Conservation (phyloP, 202 grass and related monocot genomes). For the Setaria viridis region DNA sequence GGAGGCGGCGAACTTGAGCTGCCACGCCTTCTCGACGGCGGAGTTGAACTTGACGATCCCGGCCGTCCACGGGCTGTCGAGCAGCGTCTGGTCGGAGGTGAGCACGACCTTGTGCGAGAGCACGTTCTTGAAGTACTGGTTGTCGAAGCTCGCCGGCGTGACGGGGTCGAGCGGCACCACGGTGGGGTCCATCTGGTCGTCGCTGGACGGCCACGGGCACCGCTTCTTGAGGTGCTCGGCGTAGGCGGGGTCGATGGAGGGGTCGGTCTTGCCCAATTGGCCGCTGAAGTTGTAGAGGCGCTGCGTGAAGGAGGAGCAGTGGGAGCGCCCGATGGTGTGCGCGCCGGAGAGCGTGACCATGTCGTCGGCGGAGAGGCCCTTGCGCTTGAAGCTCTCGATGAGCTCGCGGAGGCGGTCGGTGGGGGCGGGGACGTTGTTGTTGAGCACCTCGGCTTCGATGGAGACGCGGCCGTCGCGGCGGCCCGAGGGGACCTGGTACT, state of each 20-base stretch:
- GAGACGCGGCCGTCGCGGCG: constrained; percentile 60
- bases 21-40: background rate
- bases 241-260: constrained; percentile 34
- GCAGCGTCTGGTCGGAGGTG: constrained; percentile 56
- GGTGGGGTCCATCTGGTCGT: constrained; percentile 19
- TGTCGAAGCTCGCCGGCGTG: constrained; percentile 46
- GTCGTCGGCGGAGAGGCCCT: constrained; percentile 45
- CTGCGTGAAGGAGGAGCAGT: constrained; percentile 52
- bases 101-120: constrained; percentile 30
- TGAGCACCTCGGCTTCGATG: constrained; percentile 31
- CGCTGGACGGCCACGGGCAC: constrained; percentile 32
- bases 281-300: constrained; percentile 53
- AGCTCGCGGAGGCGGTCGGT: background rate
- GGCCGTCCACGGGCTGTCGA: background rate
- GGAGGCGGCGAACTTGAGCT: constrained; percentile 45
- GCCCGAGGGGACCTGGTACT: constrained; percentile 50
- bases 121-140: constrained; percentile 66
- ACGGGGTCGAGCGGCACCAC: constrained; percentile 29
- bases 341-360: constrained; percentile 62
- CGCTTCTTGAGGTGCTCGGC: background rate
- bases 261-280: background rate
- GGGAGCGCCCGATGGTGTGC: constrained; percentile 58
- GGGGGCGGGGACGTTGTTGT: constrained; percentile 34
- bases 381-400: constrained; percentile 27
- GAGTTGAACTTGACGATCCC: constrained; percentile 13